phyloP scores from a whole-genome alignment of 495 filamentous ascomycete species.

The Staphylotrichum tortipilum region DNA sequence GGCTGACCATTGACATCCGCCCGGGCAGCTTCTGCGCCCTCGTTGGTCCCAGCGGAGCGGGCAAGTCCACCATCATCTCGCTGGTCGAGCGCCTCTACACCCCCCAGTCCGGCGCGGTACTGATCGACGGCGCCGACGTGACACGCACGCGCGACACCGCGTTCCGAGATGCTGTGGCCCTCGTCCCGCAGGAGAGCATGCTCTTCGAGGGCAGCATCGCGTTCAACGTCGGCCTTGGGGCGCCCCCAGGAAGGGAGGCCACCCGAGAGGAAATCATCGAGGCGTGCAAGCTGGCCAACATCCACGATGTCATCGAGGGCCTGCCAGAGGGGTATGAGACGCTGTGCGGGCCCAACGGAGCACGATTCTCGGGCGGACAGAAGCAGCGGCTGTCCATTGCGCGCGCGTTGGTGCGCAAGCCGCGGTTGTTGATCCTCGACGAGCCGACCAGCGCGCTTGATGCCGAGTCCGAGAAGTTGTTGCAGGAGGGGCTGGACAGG shows the following conservation, averaged over 20 bases:
- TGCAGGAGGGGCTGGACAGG: conserved; percentile 65
- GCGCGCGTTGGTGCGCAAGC: conserved; percentile 68
- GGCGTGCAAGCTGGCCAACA: conserved; percentile 49
- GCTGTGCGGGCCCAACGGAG: conserved; percentile 41
- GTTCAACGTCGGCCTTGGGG: conserved; percentile 49
- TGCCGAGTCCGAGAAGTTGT: conserved; percentile 54
- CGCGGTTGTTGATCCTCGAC: conserved; percentile 73
- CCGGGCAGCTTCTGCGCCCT: conserved; percentile 59
- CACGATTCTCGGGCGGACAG: conserved; percentile 47
- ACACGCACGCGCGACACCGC: conserved; percentile 29
- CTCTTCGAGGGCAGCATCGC: conserved; percentile 44
- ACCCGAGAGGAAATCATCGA: conserved; percentile 44
- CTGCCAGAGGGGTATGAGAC: conserved; percentile 59
- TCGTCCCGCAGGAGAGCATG: conserved; percentile 56
- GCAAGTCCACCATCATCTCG: conserved; percentile 63
- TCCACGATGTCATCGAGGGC: conserved; percentile 48
- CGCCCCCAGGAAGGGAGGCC: conserved; percentile 31
- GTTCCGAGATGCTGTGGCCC: conserved; percentile 48
- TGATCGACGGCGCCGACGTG: conserved; percentile 43
- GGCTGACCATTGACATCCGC: conserved; percentile 46
- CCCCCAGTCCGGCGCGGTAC: conserved; percentile 45
- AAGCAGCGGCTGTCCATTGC: conserved; percentile 69
- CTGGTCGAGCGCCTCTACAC: conserved; percentile 59
- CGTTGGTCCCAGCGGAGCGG: conserved; percentile 62
- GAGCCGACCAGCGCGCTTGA: conserved; percentile 81